Conservation (phyloP, 495 filamentous ascomycete species). For the Evernia prunastri region DNA sequence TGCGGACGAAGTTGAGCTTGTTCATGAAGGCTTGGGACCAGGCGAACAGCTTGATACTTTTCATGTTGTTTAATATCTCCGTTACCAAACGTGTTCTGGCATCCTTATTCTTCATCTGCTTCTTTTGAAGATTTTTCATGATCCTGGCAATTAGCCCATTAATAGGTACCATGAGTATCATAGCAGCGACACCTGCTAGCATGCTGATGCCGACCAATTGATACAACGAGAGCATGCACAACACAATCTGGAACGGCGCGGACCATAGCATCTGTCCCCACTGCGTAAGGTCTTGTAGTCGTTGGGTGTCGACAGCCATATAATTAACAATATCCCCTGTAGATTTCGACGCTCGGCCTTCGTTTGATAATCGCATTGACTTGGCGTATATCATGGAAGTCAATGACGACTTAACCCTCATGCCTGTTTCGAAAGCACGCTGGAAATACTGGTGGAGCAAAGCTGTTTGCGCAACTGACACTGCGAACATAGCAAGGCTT, state of each 20-base stretch:
- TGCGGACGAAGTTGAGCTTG: slow-evolving; percentile 89
- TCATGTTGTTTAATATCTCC: slow-evolving; percentile 99
- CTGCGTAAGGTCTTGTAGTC: slow-evolving; percentile 89
- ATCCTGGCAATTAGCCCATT: slow-evolving; percentile 88
- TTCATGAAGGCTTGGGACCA: slow-evolving; percentile 97
- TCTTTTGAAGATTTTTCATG: slow-evolving; percentile 91
- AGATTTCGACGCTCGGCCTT: slow-evolving; percentile 82
- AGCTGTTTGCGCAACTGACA: slow-evolving; percentile 76
- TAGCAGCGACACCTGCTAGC: slow-evolving; percentile 92
- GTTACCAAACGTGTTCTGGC: slow-evolving; percentile 87
- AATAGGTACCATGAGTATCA: slow-evolving; percentile 96
- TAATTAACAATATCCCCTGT: slow-evolving; percentile 99
- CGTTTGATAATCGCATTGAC: slow-evolving; percentile 81
- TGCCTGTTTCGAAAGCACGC: slow-evolving; percentile 85
- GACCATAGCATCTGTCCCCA: slow-evolving; percentile 94
- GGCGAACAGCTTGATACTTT: slow-evolving; percentile 97
- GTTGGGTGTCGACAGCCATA: slow-evolving; percentile 96
- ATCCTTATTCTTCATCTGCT: slow-evolving; percentile 99
- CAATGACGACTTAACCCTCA: slow-evolving; percentile 87
- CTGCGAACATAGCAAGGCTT: slow-evolving; percentile 83
- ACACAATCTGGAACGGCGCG: slow-evolving; percentile 89
- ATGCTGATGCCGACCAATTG: slow-evolving; percentile 88
- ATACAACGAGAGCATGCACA: slow-evolving; percentile 95
- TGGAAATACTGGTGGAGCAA: slow-evolving; percentile 94
- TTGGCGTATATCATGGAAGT: slow-evolving; percentile 91